Base-by-base conservation (phyloP, 2,329 filamentous ascomycete species). In the Colletotrichum sp. region DNA sequence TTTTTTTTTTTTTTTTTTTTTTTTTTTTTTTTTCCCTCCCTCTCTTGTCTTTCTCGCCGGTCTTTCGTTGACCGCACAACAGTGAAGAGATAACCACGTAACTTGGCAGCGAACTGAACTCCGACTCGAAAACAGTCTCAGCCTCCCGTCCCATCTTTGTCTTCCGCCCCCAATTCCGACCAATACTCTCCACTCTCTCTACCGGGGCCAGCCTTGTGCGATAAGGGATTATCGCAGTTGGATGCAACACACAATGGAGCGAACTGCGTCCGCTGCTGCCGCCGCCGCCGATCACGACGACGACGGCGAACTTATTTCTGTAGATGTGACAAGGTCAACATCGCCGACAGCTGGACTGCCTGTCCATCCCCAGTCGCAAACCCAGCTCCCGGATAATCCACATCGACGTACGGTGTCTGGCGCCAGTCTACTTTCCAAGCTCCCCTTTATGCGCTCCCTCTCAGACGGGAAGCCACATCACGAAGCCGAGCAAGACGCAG, bases 381-480 rank as follows among this genome's bases (percentile, higher is more conserved):
- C 32, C 28, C 39, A 39, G 8, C 64, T 39, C 10, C 39, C 69
- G 24, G 15, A 55, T 13, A 26, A 36, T 5, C 65, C 79, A 9
- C 81, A 80, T 64, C 80, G 79, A 72, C 88, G 91, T 82, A 92
- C 86, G 80, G 85, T 90, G 67, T 94, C 92, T 3, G 85, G 87
- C 55, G 92, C 92, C 39, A 91, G 92, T 75, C 87, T 96, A 59
- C 86, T 96, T 34, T 93, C 93, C 55, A 91, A 90, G 78, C 87
- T 96, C 69, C 91, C 93, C 55, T 95, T 96, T 82, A 86, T 96
- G 78, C 91, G 92, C 71, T 79, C 83, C 55, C 80, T 83, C 1
- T 78, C 81, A 39, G 86, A 85, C 71, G 78, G 79, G 67, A 80
- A 80, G 67, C 57, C 59, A 49, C 80, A 71, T 71, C 80, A 74